Evolutionary conservation across 768 basidiomycete genomes (phyloP).

Genomic region (Mycena chlorophos): DNA sequence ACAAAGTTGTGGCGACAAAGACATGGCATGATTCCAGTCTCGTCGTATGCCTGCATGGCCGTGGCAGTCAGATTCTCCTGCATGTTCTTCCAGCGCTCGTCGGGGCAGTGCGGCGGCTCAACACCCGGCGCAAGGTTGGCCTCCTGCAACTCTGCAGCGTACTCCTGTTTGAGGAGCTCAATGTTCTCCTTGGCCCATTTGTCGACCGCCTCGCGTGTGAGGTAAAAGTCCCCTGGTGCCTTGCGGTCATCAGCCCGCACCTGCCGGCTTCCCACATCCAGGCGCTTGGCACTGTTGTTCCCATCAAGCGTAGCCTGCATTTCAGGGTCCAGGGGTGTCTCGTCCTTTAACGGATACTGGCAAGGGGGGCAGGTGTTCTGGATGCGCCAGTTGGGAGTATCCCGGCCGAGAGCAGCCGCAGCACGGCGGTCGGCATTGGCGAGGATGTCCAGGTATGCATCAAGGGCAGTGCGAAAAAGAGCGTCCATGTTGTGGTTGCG

Average conservation of each 20-base stretch:
- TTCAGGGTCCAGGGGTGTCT: conserved; percentile 26
- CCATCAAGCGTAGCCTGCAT: conserved; percentile 32
- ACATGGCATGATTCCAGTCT: conserved; percentile 40
- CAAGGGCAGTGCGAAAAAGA: conserved; percentile 33
- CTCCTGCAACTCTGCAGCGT: not conserved
- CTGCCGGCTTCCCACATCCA: conserved; percentile 21
- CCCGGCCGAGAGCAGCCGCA: conserved; percentile 27
- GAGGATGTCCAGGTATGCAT: conserved; percentile 35
- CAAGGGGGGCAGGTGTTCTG: conserved; percentile 38
- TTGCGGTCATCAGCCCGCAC: conserved; percentile 29
- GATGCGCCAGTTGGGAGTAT: conserved; percentile 33
- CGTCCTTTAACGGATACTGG: conserved; percentile 33
- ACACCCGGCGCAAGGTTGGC: conserved; percentile 29
- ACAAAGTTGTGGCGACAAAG: conserved; percentile 35
- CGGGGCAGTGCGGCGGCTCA: conserved; percentile 30
- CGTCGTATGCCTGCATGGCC: conserved; percentile 37
- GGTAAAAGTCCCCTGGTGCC: conserved; percentile 2
- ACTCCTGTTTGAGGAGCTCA: conserved; percentile 1
- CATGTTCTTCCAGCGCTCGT: conserved; percentile 18
- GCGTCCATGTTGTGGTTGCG: conserved; percentile 3
- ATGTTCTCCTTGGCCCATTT: conserved; percentile 10
- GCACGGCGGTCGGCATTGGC: conserved; percentile 22
- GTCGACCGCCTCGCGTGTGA: not conserved
- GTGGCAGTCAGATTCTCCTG: conserved; percentile 23
- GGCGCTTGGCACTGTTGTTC: conserved; percentile 34